Base-by-base conservation (phyloP, 2,329 filamentous ascomycete genomes). In the Fusarium secorum region DNA sequence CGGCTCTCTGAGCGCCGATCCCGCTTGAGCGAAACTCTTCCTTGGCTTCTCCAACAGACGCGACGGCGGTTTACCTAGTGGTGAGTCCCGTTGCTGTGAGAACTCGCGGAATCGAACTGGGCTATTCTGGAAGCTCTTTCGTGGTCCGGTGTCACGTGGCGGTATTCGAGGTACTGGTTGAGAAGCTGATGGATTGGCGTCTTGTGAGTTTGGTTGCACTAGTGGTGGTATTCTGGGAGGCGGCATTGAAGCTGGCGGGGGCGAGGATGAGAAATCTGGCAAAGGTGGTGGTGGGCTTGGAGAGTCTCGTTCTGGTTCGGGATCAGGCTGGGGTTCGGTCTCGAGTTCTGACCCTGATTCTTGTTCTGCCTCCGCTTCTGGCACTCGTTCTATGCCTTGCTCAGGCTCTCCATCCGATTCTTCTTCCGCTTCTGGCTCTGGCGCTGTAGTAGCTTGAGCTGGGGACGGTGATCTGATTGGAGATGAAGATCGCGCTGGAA, bases 111-210 rank as follows among this genome's bases (percentile, higher is more conserved):
- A 82, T 72, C 83, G 83, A 5, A 86, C 87, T 0, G 88, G 87
- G 18, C 87, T 89, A 54, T 85, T 85, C 64, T 90, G 88, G 32
- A 91, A 90, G 2, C 89, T 89, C 24, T 81, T 77, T 2, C 88
- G 87, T 11, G 87, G 87, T 6, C 87, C 81, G 0, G 85, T 83
- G 63, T 90, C 88, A 4, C 81, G 79, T 17, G 87, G 58, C 0
- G 64, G 70, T 4, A 71, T 17, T 35, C 66, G 62, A 2, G 72
- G 56, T 9, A 63, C 62, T 7, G 74, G 72, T 2, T 66, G 65
- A 9, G 67, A 69, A 11, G 55, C 54, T 4, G 71, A 57, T 11
- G 70, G 57, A 4, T 20, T 33, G n/a, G 49, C 59, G 3, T 39
- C 44, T 45, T 56, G 67, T 7, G 71, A 41, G 9, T 39, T 60